A percentile compares a stretch with the other conserved stretches of the same genome.
Conservation (phyloP, 78 protist species). For the Bodo saltans region DNA sequence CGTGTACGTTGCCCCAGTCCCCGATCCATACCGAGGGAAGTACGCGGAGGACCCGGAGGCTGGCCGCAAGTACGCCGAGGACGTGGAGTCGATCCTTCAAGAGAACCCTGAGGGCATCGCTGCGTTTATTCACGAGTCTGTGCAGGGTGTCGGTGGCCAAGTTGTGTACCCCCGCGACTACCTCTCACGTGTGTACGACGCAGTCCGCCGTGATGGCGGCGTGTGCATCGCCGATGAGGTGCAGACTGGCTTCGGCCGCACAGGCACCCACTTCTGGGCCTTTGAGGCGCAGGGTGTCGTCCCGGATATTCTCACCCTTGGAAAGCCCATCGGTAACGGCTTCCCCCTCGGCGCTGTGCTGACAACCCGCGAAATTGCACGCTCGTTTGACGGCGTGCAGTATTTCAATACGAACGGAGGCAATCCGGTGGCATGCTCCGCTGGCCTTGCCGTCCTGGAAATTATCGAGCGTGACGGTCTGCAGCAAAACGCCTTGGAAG, state of each 20-base stretch:
- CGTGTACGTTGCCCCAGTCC: neutral
- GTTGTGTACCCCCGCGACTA: constrained; percentile 49
- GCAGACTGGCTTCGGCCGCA: constrained; percentile 73
- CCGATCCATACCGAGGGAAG: constrained; percentile 40
- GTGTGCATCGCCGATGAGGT: constrained; percentile 80
- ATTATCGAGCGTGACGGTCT: constrained; percentile 38
- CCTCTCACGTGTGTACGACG: constrained; percentile 26
- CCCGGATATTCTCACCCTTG: constrained; percentile 70
- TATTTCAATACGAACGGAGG: constrained; percentile 82
- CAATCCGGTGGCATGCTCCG: constrained; percentile 60
- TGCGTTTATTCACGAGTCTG: constrained; percentile 45
- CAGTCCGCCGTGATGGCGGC: constrained; percentile 60
- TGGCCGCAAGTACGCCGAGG: constrained; percentile 34
- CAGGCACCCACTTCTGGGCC: constrained; percentile 59
- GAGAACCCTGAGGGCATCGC: constrained; percentile 2
- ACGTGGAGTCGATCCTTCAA: neutral
- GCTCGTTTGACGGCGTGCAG: constrained; percentile 24
- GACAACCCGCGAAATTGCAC: constrained; percentile 35
- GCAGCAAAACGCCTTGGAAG: constrained; percentile 8
- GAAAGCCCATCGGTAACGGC: constrained; percentile 78
- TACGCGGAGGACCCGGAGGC: constrained; percentile 24
- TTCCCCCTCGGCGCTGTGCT: constrained; percentile 70
- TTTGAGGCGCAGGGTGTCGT: constrained; percentile 50
- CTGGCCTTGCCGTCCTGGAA: constrained; percentile 62
- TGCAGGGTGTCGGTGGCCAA: constrained; percentile 54